These are phyloP conservation scores for Picea abies DNA, from an alignment of 83 land plant species.

Conservation along the genomic window DNA sequence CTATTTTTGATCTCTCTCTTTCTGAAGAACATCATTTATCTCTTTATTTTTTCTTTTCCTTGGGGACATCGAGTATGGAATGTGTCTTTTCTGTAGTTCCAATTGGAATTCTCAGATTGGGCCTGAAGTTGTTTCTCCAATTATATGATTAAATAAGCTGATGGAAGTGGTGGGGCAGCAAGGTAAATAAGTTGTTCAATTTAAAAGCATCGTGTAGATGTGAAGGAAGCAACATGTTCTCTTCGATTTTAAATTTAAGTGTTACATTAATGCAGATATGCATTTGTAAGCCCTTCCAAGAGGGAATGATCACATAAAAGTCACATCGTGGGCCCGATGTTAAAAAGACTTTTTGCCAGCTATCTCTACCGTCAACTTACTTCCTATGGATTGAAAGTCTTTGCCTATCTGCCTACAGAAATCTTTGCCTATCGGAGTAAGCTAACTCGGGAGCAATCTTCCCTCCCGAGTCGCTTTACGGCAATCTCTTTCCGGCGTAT, in stretches of 20 bases:
- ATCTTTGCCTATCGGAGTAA: too few species aligned
- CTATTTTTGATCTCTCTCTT: not conserved
- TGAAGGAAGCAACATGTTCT: too few species aligned
- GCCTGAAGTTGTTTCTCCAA: not conserved
- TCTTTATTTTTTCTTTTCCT: not conserved
- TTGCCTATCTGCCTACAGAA: too few species aligned
- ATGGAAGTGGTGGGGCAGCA: not conserved
- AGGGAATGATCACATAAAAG: not conserved
- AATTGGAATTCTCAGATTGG: not conserved
- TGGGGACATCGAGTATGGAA: not conserved
- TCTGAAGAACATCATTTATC: not conserved
- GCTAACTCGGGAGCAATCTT: too few species aligned
- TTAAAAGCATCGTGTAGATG: not conserved
- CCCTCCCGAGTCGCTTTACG: too few species aligned
- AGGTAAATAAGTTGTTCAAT: not conserved
- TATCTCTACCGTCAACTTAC: too few species aligned
- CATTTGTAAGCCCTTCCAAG: not conserved
- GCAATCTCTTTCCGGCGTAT: too few species aligned
- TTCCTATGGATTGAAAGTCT: too few species aligned
- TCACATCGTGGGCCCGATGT: too few species aligned
- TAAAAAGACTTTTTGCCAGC: too few species aligned
- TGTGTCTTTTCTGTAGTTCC: not conserved
- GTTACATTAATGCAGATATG: too few species aligned
- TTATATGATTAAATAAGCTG: not conserved
- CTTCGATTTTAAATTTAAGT: not conserved